Evolutionary conservation across 164 flowering plant genomes (phyloP).

Genomic region (Vitis riparia): DNA sequence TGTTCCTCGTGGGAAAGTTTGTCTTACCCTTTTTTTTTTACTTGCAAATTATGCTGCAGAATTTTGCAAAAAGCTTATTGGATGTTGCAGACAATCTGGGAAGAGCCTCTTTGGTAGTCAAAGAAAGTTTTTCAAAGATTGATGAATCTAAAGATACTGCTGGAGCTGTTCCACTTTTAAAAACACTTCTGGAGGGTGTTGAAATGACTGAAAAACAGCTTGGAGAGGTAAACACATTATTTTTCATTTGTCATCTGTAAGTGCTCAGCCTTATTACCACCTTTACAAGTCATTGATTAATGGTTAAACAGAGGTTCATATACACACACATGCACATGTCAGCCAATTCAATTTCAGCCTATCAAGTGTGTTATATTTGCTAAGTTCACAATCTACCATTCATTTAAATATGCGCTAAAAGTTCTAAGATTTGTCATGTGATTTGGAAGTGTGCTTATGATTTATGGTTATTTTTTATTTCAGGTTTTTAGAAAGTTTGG

Average conservation of each 20-base stretch:
- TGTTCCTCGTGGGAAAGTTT: background rate
- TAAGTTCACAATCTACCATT: no score
- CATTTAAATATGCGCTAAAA: no score
- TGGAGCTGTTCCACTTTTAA: slow-evolving; percentile 74
- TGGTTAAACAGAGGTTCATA: no score
- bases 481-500: slow-evolving; percentile 84
- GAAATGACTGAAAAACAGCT: slow-evolving; percentile 98
- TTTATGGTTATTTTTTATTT: slow-evolving; percentile 13
- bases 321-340: no score
- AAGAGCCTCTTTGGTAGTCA: slow-evolving; percentile 86
- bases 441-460: no score
- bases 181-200: slow-evolving; percentile 89
- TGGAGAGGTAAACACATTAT: slow-evolving; percentile 47
- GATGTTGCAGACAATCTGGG: slow-evolving; percentile 95
- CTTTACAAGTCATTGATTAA: no score
- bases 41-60: slow-evolving; percentile 43
- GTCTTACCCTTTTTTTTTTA: background rate
- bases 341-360: no score
- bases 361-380: no score
- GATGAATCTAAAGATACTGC: slow-evolving; percentile 54
- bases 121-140: slow-evolving; percentile 75
- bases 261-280: no score
- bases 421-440: background rate
- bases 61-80: slow-evolving; percentile 76
- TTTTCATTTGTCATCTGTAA: background rate